A percentile compares a stretch with the other conserved stretches of the same genome.
These are phyloP conservation scores for Pterocarpus macrocarpus DNA, from an alignment of 306 rosid species.

Conservation along the genomic window DNA sequence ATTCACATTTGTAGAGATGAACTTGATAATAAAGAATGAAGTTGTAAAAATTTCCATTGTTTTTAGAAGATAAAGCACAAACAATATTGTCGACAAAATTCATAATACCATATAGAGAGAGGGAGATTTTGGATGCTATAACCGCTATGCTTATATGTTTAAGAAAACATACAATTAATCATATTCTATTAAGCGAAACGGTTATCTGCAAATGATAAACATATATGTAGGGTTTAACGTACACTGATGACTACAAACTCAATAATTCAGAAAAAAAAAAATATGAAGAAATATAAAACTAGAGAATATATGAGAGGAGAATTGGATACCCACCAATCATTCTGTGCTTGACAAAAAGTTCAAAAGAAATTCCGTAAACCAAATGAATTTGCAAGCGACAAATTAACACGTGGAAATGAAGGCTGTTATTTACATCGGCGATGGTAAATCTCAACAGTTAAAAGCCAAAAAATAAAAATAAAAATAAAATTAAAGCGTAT, in stretches of 20 bases:
- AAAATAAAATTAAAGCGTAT: slow-evolving; percentile 30
- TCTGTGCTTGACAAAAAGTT: slow-evolving; percentile 26
- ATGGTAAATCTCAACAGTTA: slow-evolving; percentile 18
- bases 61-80: background rate
- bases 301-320: slow-evolving; percentile 25
- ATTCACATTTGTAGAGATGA: background rate
- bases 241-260: background rate
- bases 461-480: background rate
- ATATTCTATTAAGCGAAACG: background rate
- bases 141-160: background rate
- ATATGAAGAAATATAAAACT: background rate
- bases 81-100: background rate
- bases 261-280: slow-evolving; percentile 5
- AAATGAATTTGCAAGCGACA: background rate
- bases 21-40: background rate
- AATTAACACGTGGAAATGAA: slow-evolving; percentile 1
- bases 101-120: background rate
- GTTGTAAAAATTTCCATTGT: background rate
- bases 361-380: slow-evolving; percentile 26
- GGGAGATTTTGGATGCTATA: background rate
- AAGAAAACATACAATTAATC: background rate
- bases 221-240: background rate
- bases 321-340: slow-evolving; percentile 45
- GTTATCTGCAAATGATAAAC: background rate
- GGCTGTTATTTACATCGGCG: background rate